Evolutionary conservation across 2,329 filamentous ascomycete species (phyloP), one percentile per base, ranked within the genome.

Genomic region (Monosporascus sp.): DNA sequence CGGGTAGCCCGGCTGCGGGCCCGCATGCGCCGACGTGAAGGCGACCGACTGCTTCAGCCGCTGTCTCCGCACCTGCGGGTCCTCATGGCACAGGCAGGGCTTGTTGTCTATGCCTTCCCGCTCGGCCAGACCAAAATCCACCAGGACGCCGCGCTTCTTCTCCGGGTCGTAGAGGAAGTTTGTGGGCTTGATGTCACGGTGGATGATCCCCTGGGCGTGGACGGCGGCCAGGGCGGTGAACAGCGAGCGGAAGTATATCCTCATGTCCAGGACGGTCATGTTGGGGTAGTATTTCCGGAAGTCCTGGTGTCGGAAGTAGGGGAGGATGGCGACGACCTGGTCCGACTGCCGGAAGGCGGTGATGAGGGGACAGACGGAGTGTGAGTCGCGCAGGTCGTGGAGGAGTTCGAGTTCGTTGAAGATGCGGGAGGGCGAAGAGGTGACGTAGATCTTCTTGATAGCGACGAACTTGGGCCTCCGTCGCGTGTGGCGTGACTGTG

Each of bases 401-500:
- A 99, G 82, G 22, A 99, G 80, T 64, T 97, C 93, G 18, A 99
- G 85, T 72, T 99, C 94, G 73, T 99, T 99, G 67, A 96, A 83
- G 62, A 99, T 97, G 46, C 94, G 89, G 27, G 86, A 80, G 0
- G 94, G 94, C 61, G 91, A 97, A 57, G 92, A 97, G 1, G 95
- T 99, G 59, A 97, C 94, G 70, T 99, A 99, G 62, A 99, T 99
- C 76, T 99, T 99, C 76, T 99, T 99, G 72, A 99, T 89, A 20
- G 95, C 94, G 57, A 99, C 95, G 66, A 87, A 97, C 67, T 88
- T 89, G 24, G 87, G 77, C 60, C 75, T 79, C 49, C 74, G 75
- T 51, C 74, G 74, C 41, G 69, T 70, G 22, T 62, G 66, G 20
- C 67, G 60, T 50, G 68, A 63, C 39, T 65, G 64, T 41, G 69